These are phyloP conservation scores for Fusarium dlaminii DNA, from an alignment of 2,329 filamentous ascomycete genomes.

Conservation along the genomic window DNA sequence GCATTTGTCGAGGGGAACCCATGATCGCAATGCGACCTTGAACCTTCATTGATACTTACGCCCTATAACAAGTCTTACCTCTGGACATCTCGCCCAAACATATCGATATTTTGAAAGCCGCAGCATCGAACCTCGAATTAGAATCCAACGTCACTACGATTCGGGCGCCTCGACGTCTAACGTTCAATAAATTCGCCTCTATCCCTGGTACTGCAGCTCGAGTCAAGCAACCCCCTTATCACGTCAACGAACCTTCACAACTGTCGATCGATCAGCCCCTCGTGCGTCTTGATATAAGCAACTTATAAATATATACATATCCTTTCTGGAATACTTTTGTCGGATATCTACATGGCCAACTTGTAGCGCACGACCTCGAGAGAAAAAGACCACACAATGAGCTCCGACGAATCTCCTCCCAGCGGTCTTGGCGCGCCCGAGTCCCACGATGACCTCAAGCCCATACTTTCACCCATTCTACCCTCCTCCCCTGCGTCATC, in stretches of 20 bases:
- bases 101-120: slow-evolving; percentile 3
- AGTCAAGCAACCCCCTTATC: slow-evolving; percentile 17
- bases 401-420: slow-evolving; percentile 40
- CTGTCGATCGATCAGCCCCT: neutral
- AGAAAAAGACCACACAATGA: slow-evolving; percentile 37
- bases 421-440: slow-evolving; percentile 37
- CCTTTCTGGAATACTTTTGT: neutral
- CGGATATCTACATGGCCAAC: slow-evolving; percentile 36
- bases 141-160: neutral
- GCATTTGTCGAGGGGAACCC: slow-evolving; percentile 11
- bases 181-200: neutral
- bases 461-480: slow-evolving; percentile 46
- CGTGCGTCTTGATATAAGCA: neutral
- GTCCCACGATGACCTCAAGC: slow-evolving; percentile 39
- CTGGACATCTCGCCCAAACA: neutral
- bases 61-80: neutral
- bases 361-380: slow-evolving; percentile 3
- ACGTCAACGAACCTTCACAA: slow-evolving; percentile 9
- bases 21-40: slow-evolving; percentile 18
- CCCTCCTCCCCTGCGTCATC: slow-evolving; percentile 46
- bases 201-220: neutral
- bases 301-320: neutral
- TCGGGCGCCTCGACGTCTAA: slow-evolving; percentile 21
- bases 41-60: slow-evolving; percentile 1
- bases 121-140: neutral